Conservation (phyloP, 768 basidiomycete species). For the Pilatotrama ljubarskyi region DNA sequence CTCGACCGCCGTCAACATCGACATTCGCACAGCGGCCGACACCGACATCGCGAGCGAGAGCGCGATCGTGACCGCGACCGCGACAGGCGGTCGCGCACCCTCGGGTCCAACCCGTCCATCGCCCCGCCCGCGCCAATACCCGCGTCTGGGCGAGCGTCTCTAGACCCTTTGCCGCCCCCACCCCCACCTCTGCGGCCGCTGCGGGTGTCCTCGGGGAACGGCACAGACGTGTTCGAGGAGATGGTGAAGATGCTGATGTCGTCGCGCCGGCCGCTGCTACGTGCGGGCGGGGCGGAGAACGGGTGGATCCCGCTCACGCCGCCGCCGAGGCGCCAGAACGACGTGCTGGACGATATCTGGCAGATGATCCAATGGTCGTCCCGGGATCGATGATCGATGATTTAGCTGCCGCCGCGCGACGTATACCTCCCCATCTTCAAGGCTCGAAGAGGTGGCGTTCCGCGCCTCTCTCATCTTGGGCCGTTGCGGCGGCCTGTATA, state of each 20-base stretch:
- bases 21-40: background rate
- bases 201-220: background rate
- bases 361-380: slow-evolving; percentile 8
- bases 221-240: slow-evolving; percentile 11
- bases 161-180: background rate
- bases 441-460: too few relatives aligned
- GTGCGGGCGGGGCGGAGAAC: background rate
- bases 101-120: background rate
- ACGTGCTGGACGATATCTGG: slow-evolving; percentile 15
- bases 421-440: too few relatives aligned
- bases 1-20: slow-evolving; percentile 3
- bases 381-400: background rate
- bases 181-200: slow-evolving; percentile 2
- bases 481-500: too few relatives aligned
- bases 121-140: background rate
- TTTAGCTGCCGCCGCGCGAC: too few relatives aligned
- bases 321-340: background rate
- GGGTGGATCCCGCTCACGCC: slow-evolving; percentile 2
- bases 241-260: slow-evolving; percentile 8
- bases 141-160: background rate
- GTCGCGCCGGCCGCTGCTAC: slow-evolving; percentile 2
- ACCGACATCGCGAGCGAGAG: slow-evolving; percentile 3
- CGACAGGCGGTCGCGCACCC: slow-evolving; percentile 1
- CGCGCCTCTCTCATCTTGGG: too few relatives aligned
- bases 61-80: slow-evolving; percentile 10